Percentiles rank a stretch among this genome's conserved stretches.
These are phyloP conservation scores for Lolium multiflorum DNA, from an alignment of 176 grass and related monocot genomes.

Conservation along the genomic window DNA sequence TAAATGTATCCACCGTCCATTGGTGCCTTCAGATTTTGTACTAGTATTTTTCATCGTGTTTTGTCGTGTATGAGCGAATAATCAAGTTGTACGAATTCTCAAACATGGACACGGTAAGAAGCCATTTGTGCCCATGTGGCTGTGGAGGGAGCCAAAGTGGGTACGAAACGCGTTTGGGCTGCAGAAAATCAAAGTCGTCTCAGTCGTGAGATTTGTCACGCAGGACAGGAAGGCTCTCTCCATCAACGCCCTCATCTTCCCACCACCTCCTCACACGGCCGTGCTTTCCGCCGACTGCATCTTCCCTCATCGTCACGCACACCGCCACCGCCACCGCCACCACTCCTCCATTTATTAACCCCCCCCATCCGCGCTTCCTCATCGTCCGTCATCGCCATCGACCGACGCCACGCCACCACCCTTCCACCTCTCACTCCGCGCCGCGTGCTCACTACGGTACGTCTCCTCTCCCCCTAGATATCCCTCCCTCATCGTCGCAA, in stretches of 20 bases:
- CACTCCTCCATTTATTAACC: conserved; percentile 21
- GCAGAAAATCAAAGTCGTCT: neutral
- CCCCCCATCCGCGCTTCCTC: too few relatives aligned
- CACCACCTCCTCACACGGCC: neutral
- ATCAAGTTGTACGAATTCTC: too few relatives aligned
- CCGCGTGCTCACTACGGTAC: conserved; percentile 14
- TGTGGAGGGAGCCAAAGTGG: too few relatives aligned
- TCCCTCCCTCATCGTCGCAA: neutral
- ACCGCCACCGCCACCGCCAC: conserved; percentile 3
- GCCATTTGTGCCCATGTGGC: too few relatives aligned
- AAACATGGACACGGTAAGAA: too few relatives aligned
- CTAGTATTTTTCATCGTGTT: too few relatives aligned
- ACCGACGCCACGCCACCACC: neutral
- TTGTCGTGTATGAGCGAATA: too few relatives aligned
- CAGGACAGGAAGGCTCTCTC: too few relatives aligned
- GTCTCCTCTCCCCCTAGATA: neutral
- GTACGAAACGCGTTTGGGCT: neutral
- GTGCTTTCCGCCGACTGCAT: conserved; percentile 25
- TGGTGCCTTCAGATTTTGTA: too few relatives aligned
- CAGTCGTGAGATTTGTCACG: neutral
- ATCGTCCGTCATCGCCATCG: neutral
- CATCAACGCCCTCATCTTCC: neutral
- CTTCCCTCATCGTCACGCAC: conserved; percentile 8
- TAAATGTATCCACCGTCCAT: too few relatives aligned
- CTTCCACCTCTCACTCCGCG: neutral